Conservation (phyloP, 1,284 basidiomycete species). For the Moniliella sp. region DNA sequence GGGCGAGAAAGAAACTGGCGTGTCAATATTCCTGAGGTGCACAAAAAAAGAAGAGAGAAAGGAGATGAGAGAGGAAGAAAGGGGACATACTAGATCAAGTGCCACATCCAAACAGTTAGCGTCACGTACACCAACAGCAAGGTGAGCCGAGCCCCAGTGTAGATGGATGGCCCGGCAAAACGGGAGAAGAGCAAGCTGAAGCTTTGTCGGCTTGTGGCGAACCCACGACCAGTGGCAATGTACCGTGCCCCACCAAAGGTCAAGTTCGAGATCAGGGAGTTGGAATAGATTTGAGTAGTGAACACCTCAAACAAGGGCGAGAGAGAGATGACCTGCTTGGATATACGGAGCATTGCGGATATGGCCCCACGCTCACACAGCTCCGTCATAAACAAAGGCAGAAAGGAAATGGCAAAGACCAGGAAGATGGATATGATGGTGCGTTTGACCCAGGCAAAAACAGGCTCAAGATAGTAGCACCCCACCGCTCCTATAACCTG, state of each 20-base stretch:
- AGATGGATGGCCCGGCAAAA: conserved; percentile 32
- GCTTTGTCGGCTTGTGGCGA: conserved; percentile 29
- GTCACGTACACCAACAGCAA: conserved; percentile 30
- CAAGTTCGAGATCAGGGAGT: conserved; percentile 32
- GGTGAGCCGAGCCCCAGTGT: conserved; percentile 28
- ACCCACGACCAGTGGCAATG: conserved; percentile 33
- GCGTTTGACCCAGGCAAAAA: conserved; percentile 33
- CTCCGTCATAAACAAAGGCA: conserved; percentile 32
- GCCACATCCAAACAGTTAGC: conserved; percentile 32
- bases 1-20: neutral
- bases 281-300: conserved; percentile 31
- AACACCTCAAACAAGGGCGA: conserved; percentile 33
- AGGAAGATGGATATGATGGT: conserved; percentile 33
- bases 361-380: conserved; percentile 31
- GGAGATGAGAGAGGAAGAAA: too few species aligned
- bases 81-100: conserved; percentile 21
- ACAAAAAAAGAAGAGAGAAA: too few species aligned
- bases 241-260: conserved; percentile 33
- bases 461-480: conserved; percentile 33
- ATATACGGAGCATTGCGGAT: conserved; percentile 25
- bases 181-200: conserved; percentile 32
- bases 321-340: conserved; percentile 32
- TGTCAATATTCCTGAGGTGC: conserved; percentile 1
- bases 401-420: conserved; percentile 34
- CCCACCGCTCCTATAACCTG: conserved; percentile 27